A percentile compares a stretch with the other conserved stretches of the same genome.
phyloP scores from a whole-genome alignment of 176 grass and related monocot species.

The Carex scoparia region DNA sequence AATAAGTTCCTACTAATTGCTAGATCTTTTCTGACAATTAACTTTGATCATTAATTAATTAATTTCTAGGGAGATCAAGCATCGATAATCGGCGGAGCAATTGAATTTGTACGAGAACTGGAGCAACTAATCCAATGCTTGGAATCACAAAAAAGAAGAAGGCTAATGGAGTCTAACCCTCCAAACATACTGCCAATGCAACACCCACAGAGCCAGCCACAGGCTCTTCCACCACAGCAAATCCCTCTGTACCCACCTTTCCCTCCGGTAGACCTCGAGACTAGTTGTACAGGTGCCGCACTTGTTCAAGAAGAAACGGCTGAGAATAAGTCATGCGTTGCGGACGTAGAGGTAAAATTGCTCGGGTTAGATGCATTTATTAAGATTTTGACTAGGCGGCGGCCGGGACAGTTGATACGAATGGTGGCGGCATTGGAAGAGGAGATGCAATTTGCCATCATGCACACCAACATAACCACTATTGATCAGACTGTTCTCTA shows the following conservation, averaged over 20 bases:
- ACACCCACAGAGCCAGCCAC: constrained; percentile 26
- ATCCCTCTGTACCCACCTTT: constrained; percentile 47
- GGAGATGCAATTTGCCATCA: constrained; percentile 80
- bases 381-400: constrained; percentile 75
- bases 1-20: not conserved
- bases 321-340: constrained; percentile 91
- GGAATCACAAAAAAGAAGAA: constrained; percentile 85
- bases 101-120: constrained; percentile 88
- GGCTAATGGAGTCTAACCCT: constrained; percentile 36
- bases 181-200: constrained; percentile 19
- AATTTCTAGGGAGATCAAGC: constrained; percentile 79
- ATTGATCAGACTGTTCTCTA: constrained; percentile 99
- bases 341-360: constrained; percentile 76
- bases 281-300: not conserved
- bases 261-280: constrained; percentile 43
- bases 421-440: constrained; percentile 72
- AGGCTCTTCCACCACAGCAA: constrained; percentile 16
- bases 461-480: constrained; percentile 97
- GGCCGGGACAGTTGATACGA: constrained; percentile 76
- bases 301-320: constrained; percentile 60
- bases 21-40: not conserved
- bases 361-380: constrained; percentile 79
- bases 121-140: constrained; percentile 94
- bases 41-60: not conserved
- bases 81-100: constrained; percentile 90